A percentile compares a stretch with the other conserved stretches of the same genome.
Evolutionary conservation across 176 grass and related monocot genomes (phyloP).

Genomic region (Stipa capillata): DNA sequence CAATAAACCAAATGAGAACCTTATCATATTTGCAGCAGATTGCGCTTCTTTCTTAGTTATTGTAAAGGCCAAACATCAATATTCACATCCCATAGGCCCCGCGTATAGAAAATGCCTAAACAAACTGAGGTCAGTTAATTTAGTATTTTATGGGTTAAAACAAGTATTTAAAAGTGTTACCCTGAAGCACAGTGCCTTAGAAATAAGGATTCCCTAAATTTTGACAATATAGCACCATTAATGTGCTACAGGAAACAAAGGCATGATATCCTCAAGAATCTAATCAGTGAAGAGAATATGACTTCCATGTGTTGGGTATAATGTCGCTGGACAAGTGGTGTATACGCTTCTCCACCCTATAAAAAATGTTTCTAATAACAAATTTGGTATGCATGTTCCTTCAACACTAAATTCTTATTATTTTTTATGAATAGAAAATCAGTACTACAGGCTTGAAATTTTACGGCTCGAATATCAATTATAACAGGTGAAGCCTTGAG

Average conservation of each 20-base stretch:
- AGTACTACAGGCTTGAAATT: too few relatives aligned
- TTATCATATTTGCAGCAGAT: neutral
- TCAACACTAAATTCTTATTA: neutral
- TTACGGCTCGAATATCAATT: neutral
- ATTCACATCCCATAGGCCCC: neutral
- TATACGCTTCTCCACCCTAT: neutral
- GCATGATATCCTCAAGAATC: conserved; percentile 1
- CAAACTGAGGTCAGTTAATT: neutral
- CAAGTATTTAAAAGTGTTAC: neutral
- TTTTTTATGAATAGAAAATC: neutral
- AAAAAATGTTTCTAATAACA: neutral
- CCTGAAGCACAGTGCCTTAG: neutral
- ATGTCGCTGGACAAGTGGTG: conserved; percentile 19
- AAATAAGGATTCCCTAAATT: neutral
- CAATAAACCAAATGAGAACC: neutral
- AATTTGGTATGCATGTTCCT: conserved; percentile 5
- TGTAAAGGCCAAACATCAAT: neutral
- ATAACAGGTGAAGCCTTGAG: neutral
- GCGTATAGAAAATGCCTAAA: neutral
- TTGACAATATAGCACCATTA: conserved; percentile 21
- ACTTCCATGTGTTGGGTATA: conserved; percentile 32
- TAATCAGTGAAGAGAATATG: conserved; percentile 29
- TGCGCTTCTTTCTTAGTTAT: neutral
- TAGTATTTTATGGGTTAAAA: neutral
- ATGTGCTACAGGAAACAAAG: conserved; percentile 17